A percentile compares a stretch with the other conserved stretches of the same genome.
These are phyloP conservation scores for Beauveria varroae DNA, from an alignment of 2,329 filamentous ascomycete genomes.

Conservation along the genomic window DNA sequence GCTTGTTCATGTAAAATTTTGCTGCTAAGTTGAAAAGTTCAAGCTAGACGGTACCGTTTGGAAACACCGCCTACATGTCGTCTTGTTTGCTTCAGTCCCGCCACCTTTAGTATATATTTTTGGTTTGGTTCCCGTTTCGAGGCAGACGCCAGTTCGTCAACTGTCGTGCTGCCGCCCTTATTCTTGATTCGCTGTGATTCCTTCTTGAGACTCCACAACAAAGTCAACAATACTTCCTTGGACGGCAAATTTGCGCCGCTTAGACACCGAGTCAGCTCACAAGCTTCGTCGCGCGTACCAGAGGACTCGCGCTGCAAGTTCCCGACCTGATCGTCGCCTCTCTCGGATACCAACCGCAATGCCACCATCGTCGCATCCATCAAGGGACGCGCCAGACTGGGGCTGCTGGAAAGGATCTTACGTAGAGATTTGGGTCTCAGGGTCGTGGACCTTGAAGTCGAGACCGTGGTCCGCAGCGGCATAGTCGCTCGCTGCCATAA, in stretches of 20 bases:
- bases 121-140: conserved; percentile 17
- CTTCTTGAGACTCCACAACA: conserved; percentile 38
- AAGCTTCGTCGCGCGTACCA: conserved; percentile 30
- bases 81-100: conserved; percentile 14
- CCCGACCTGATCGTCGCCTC: conserved; percentile 39
- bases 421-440: conserved; percentile 54
- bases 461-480: conserved; percentile 45
- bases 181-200: conserved; percentile 31
- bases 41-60: conserved; percentile 18
- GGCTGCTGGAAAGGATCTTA: conserved; percentile 66
- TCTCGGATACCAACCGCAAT: conserved; percentile 64
- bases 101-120: conserved; percentile 19
- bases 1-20: conserved; percentile 10
- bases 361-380: conserved; percentile 66
- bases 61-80: conserved; percentile 8
- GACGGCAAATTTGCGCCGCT: conserved; percentile 35
- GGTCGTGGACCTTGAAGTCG: conserved; percentile 46
- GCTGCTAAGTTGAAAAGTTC: conserved; percentile 6
- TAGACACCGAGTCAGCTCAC: conserved; percentile 29
- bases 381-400: conserved; percentile 65
- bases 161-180: conserved; percentile 14
- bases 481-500: conserved; percentile 41
- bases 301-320: conserved; percentile 24
- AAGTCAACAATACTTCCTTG: conserved; percentile 39
- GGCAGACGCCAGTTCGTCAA: conserved; percentile 19